These are phyloP conservation scores for Sungouiella thailandica DNA, from an alignment of 805 yeast genomes.

Conservation along the genomic window DNA sequence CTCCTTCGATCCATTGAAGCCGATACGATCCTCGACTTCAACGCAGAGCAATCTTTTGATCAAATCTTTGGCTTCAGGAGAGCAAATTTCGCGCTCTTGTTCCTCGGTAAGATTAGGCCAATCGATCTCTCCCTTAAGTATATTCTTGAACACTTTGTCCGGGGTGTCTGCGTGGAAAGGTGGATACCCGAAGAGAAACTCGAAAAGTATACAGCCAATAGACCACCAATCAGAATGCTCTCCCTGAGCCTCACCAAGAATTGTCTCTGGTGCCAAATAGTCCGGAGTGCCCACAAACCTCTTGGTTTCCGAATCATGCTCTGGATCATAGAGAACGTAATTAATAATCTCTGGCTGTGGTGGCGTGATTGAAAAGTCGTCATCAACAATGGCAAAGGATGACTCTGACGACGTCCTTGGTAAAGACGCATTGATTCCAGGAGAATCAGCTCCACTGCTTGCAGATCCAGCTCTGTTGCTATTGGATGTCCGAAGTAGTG, in stretches of 20 bases:
- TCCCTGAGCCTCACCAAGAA: conserved; percentile 76
- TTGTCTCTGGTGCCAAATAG: conserved; percentile 94
- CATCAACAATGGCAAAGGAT: conserved; percentile 52
- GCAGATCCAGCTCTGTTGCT: conserved; percentile 25
- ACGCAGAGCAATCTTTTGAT: conserved; percentile 56
- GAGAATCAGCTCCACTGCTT: conserved; percentile 44
- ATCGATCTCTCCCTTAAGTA: conserved; percentile 64
- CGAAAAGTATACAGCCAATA: conserved; percentile 91
- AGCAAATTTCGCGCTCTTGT: conserved; percentile 48
- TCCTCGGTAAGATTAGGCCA: conserved; percentile 74
- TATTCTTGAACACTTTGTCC: conserved; percentile 75
- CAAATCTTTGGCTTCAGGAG: conserved; percentile 69
- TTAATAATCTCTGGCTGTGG: too few relatives aligned
- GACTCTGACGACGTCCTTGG: conserved; percentile 51
- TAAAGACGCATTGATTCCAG: conserved; percentile 43
- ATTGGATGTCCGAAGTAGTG: conserved; percentile 12
- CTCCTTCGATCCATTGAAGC: conserved; percentile 73
- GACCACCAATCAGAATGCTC: conserved; percentile 99
- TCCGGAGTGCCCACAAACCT: conserved; percentile 96
- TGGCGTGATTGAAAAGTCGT: too few relatives aligned
- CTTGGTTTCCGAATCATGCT: conserved; percentile 44
- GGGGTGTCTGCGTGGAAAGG: conserved; percentile 88
- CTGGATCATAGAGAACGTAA: conserved; percentile 74
- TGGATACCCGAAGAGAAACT: conserved; percentile 86
- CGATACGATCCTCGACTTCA: conserved; percentile 67